These are phyloP conservation scores for Phyllosticta citriasiana DNA, from an alignment of 2,329 filamentous ascomycete species.

Conservation along the genomic window DNA sequence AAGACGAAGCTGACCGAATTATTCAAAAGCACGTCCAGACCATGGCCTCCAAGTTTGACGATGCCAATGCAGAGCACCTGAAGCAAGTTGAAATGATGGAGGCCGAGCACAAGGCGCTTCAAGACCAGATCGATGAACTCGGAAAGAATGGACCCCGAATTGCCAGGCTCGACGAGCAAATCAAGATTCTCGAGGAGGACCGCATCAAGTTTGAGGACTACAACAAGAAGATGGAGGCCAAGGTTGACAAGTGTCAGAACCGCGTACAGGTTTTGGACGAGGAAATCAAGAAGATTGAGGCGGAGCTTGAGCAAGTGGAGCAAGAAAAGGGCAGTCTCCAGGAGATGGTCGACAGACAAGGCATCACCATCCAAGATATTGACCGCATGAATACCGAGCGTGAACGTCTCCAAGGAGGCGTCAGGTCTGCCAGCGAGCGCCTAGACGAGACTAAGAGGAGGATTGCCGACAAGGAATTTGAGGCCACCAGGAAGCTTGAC, in stretches of 20 bases:
- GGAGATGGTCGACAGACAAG: slow-evolving; percentile 79
- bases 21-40: slow-evolving; percentile 74
- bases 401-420: slow-evolving; percentile 80
- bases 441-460: slow-evolving; percentile 79
- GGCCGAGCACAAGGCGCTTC: slow-evolving; percentile 69
- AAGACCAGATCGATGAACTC: slow-evolving; percentile 79
- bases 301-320: slow-evolving; percentile 72
- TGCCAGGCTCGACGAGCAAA: slow-evolving; percentile 74
- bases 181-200: slow-evolving; percentile 90
- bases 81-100: slow-evolving; percentile 80
- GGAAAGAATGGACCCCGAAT: slow-evolving; percentile 80
- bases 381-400: slow-evolving; percentile 97
- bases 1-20: slow-evolving; percentile 79
- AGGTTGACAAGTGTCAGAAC: slow-evolving; percentile 79
- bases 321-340: slow-evolving; percentile 73
- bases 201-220: slow-evolving; percentile 93
- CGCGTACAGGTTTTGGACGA: slow-evolving; percentile 75
- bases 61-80: slow-evolving; percentile 71
- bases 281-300: slow-evolving; percentile 74
- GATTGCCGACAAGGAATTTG: slow-evolving; percentile 77
- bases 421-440: slow-evolving; percentile 64
- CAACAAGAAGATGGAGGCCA: slow-evolving; percentile 72
- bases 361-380: slow-evolving; percentile 95
- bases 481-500: slow-evolving; percentile 76
- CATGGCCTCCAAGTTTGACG: slow-evolving; percentile 83